Conservation (phyloP, 306 rosid genomes). For the Vigna nakashimae region DNA sequence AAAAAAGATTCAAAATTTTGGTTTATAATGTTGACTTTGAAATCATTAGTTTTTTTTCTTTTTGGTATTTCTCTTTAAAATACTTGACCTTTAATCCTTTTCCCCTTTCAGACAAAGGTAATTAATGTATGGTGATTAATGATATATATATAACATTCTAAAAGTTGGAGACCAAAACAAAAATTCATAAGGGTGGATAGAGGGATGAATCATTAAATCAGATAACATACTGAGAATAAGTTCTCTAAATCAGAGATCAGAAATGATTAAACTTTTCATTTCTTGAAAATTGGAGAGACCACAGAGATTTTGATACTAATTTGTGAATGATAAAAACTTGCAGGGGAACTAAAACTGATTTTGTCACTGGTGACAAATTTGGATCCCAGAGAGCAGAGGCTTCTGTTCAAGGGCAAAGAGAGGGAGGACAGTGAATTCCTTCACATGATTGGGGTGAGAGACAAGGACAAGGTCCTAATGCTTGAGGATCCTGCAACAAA, state of each 20-base stretch:
- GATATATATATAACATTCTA: not conserved
- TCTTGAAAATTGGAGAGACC: too few relatives aligned
- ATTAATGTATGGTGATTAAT: too few relatives aligned
- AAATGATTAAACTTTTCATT: too few relatives aligned
- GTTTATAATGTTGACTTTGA: too few relatives aligned
- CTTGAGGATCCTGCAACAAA: conserved; percentile 89
- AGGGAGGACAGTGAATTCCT: conserved; percentile 81
- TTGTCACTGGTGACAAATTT: conserved; percentile 69
- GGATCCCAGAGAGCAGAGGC: conserved; percentile 87
- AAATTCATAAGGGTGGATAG: not conserved
- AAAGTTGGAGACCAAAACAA: not conserved
- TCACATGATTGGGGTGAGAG: conserved; percentile 95
- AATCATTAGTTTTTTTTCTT: too few relatives aligned
- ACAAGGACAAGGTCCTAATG: conserved; percentile 87
- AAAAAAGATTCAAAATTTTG: not conserved
- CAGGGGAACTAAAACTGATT: conserved; percentile 86
- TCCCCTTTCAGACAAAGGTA: too few relatives aligned
- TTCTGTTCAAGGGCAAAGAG: conserved; percentile 89
- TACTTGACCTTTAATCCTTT: too few relatives aligned
- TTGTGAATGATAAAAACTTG: conserved; percentile 28
- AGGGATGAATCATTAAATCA: too few relatives aligned
- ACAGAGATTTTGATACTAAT: not conserved
- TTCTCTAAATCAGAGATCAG: too few relatives aligned
- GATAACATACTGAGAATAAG: too few relatives aligned
- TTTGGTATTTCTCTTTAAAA: too few relatives aligned